Evolutionary conservation across 768 basidiomycete species (phyloP).

Genomic region (Auricularia heimuer): DNA sequence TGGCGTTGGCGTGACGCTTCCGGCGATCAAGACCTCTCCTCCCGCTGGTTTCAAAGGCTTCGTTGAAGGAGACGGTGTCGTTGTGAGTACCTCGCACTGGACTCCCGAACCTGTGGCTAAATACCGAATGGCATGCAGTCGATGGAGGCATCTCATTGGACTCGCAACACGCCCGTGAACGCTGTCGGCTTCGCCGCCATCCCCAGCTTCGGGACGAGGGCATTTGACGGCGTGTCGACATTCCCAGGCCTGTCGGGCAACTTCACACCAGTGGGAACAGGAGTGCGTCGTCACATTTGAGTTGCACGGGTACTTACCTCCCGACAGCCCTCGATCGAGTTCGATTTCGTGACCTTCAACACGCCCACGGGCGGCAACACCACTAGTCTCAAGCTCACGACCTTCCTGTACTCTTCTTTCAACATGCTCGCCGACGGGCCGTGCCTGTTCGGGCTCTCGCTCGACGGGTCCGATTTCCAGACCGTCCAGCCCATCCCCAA

Average conservation of each 20-base stretch:
- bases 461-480: constrained; percentile 29
- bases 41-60: constrained; percentile 46
- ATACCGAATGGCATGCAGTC: constrained; percentile 16
- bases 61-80: constrained; percentile 50
- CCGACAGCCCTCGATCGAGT: constrained; percentile 25
- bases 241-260: constrained; percentile 41
- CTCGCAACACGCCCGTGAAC: constrained; percentile 36
- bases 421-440: constrained; percentile 43
- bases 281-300: constrained; percentile 37
- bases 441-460: constrained; percentile 39
- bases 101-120: not conserved
- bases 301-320: not conserved
- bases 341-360: constrained; percentile 57
- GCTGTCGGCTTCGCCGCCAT: constrained; percentile 51
- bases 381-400: constrained; percentile 26
- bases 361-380: constrained; percentile 33
- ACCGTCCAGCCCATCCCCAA: constrained; percentile 19
- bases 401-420: constrained; percentile 41
- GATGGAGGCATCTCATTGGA: constrained; percentile 55
- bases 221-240: constrained; percentile 51
- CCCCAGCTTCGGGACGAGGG: constrained; percentile 45
- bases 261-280: constrained; percentile 45
- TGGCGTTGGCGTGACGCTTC: constrained; percentile 16
- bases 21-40: constrained; percentile 24
- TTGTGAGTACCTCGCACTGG: constrained; percentile 15